phyloP scores from a whole-genome alignment of 2,329 filamentous ascomycete genomes.

The Elsinoe batatas region DNA sequence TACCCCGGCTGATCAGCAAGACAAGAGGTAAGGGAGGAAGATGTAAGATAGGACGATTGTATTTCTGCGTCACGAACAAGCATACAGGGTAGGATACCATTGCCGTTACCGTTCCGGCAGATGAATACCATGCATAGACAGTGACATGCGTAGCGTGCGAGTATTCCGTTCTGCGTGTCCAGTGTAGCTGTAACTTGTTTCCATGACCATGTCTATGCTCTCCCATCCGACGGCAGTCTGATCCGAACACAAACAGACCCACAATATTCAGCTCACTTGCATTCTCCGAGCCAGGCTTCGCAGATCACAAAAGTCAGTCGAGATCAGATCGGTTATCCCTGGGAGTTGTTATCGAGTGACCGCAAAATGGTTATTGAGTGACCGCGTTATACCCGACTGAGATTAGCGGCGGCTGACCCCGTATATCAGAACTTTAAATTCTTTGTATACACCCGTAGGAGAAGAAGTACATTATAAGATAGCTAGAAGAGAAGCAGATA shows the following conservation, averaged over 20 bases:
- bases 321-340: neutral
- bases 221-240: neutral
- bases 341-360: no score
- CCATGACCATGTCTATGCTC: no score
- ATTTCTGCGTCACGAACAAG: neutral
- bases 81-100: neutral
- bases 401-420: neutral
- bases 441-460: no score
- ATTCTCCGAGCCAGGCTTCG: neutral
- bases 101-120: neutral
- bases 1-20: conserved; percentile 22
- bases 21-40: neutral
- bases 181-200: no score
- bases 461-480: no score
- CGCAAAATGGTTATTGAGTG: no score
- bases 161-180: no score
- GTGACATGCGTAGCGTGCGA: no score
- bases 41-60: neutral
- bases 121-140: neutral
- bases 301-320: neutral
- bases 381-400: no score
- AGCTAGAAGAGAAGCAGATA: no score
- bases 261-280: neutral
- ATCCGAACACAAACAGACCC: neutral
- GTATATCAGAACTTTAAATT: neutral